Conservation (phyloP, 2,329 filamentous ascomycete genomes). For the Xylaria polymorpha region DNA sequence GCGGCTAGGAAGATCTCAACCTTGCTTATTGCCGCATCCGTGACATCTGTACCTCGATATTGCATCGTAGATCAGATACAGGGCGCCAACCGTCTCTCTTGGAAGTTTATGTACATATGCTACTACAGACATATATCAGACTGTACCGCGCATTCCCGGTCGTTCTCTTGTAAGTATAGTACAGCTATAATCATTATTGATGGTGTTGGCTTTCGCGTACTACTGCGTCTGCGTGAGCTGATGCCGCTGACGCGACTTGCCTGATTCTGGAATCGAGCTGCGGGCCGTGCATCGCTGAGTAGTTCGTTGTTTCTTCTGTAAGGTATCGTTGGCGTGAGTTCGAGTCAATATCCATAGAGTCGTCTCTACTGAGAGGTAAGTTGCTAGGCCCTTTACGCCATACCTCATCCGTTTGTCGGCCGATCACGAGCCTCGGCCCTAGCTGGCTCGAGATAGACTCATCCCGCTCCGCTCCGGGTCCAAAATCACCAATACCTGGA, state of each 20-base stretch:
- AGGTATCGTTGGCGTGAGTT: slow-evolving; percentile 41
- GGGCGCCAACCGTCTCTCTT: slow-evolving; percentile 13
- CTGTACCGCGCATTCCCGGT: neutral
- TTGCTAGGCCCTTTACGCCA: slow-evolving; percentile 49
- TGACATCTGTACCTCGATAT: neutral
- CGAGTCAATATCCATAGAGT: slow-evolving; percentile 50
- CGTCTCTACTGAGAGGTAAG: slow-evolving; percentile 39
- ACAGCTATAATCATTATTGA: slow-evolving; percentile 16
- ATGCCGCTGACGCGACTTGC: slow-evolving; percentile 52
- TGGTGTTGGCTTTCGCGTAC: slow-evolving; percentile 34
- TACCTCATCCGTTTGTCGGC: slow-evolving; percentile 47
- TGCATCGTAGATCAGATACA: slow-evolving; percentile 5
- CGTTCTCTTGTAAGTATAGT: slow-evolving; percentile 7
- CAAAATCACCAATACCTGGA: slow-evolving; percentile 39
- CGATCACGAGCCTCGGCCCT: slow-evolving; percentile 46
- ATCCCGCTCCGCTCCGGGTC: slow-evolving; percentile 42
- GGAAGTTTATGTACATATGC: slow-evolving; percentile 25
- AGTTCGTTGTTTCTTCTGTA: slow-evolving; percentile 40
- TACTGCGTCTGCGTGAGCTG: slow-evolving; percentile 35
- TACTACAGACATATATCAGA: slow-evolving; percentile 8
- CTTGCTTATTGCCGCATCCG: neutral
- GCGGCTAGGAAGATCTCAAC: neutral
- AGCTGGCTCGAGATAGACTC: slow-evolving; percentile 40
- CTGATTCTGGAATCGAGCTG: slow-evolving; percentile 48
- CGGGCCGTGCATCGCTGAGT: slow-evolving; percentile 22